Evolutionary conservation across 495 filamentous ascomycete species (phyloP).

Genomic region (Oleoguttula mirabilis): DNA sequence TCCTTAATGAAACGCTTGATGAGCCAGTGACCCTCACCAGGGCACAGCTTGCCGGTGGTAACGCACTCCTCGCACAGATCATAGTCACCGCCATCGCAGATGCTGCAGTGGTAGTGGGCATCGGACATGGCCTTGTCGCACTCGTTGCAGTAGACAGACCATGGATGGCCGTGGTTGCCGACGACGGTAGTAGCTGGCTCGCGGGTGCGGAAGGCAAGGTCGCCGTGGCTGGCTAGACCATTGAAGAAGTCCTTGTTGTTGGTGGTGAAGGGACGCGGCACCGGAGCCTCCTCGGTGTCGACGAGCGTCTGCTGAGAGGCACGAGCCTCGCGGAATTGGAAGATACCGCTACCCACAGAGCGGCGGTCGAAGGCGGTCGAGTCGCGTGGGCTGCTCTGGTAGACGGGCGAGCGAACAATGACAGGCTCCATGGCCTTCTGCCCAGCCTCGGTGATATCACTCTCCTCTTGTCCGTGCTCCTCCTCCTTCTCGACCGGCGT

Average conservation of each 20-base stretch:
- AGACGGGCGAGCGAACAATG: constrained; percentile 13
- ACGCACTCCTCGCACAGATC: constrained; percentile 82
- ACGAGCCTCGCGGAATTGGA: constrained; percentile 22
- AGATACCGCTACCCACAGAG: constrained; percentile 20
- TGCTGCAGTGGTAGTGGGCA: constrained; percentile 86
- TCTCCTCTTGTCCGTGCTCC: constrained; percentile 1
- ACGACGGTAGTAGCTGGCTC: neutral
- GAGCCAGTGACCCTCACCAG: constrained; percentile 71
- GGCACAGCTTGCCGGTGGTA: constrained; percentile 60
- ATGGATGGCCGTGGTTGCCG: constrained; percentile 23
- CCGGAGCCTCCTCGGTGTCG: constrained; percentile 23
- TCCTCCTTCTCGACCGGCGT: constrained; percentile 17
- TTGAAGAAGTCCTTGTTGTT: constrained; percentile 29
- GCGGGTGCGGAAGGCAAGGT: constrained; percentile 22
- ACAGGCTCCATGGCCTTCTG: constrained; percentile 9
- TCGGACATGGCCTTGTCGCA: constrained; percentile 67
- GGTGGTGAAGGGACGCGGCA: constrained; percentile 24
- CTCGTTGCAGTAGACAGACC: constrained; percentile 82
- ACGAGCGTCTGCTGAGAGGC: constrained; percentile 21
- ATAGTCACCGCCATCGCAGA: constrained; percentile 86
- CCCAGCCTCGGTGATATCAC: neutral
- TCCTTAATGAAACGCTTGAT: constrained; percentile 76
- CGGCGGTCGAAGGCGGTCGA: constrained; percentile 14
- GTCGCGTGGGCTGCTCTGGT: constrained; percentile 1
- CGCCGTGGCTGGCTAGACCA: constrained; percentile 30